phyloP scores from a whole-genome alignment of 2,329 filamentous ascomycete genomes.

The Diaporthe vaccinii region DNA sequence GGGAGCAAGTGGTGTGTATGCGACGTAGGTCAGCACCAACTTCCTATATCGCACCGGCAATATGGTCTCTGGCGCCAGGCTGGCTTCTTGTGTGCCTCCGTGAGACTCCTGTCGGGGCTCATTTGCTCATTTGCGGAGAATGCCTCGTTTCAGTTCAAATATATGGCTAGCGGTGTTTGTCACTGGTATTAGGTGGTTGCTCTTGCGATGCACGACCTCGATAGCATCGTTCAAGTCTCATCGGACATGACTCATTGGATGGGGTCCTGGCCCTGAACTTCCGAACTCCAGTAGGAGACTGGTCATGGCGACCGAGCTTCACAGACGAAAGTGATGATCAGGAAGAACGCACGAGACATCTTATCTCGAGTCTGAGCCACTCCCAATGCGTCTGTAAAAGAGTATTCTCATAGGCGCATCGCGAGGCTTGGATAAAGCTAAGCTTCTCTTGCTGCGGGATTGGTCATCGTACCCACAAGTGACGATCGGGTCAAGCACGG shows the following conservation, averaged over 20 bases:
- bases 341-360: neutral
- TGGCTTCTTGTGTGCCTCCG: neutral
- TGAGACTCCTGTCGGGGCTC: neutral
- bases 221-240: too few relatives aligned
- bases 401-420: too few relatives aligned
- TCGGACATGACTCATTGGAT: neutral
- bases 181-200: neutral
- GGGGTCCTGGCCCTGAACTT: too few relatives aligned
- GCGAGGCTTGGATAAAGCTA: too few relatives aligned
- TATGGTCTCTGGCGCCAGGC: neutral
- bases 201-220: neutral
- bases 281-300: rapidly evolving
- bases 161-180: too few relatives aligned
- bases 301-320: neutral
- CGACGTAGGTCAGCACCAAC: neutral
- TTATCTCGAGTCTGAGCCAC: neutral
- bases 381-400: neutral
- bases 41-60: neutral
- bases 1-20: neutral
- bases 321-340: neutral
- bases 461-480: neutral
- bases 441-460: neutral
- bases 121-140: neutral
- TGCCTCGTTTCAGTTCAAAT: neutral
- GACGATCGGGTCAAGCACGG: neutral